These are phyloP conservation scores for Coniochaeta prunicola DNA, from an alignment of 2,329 filamentous ascomycete genomes.

Conservation along the genomic window DNA sequence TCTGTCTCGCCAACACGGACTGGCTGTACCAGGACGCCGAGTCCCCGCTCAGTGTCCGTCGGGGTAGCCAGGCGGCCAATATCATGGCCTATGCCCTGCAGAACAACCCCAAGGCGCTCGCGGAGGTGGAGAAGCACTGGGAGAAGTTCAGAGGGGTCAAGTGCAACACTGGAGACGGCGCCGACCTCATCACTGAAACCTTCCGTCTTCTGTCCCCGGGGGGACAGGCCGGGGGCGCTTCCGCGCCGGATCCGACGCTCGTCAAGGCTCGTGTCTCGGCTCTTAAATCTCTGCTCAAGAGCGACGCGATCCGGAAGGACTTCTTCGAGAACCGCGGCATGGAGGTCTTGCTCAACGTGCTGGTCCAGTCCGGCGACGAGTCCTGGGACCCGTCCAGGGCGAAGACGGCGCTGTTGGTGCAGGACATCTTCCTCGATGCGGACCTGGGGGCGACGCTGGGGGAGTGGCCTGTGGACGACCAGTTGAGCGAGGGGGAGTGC, in stretches of 20 bases:
- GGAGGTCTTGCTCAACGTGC: constrained; percentile 46
- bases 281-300: constrained; percentile 50
- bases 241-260: constrained; percentile 10
- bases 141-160: constrained; percentile 26
- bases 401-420: constrained; percentile 50
- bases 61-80: constrained; percentile 45
- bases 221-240: background rate
- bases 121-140: constrained; percentile 43
- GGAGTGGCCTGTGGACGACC: constrained; percentile 41
- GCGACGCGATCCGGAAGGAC: constrained; percentile 40
- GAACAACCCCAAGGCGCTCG: constrained; percentile 58
- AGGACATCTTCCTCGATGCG: constrained; percentile 61
- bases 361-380: constrained; percentile 26
- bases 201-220: constrained; percentile 32
- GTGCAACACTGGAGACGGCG: constrained; percentile 22
- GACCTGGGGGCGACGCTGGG: constrained; percentile 52
- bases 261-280: constrained; percentile 36
- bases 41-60: constrained; percentile 16
- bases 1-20: constrained; percentile 44
- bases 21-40: constrained; percentile 13
- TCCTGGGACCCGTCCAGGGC: constrained; percentile 44
- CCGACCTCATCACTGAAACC: constrained; percentile 27
- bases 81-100: constrained; percentile 52
- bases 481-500: constrained; percentile 29
- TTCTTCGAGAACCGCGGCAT: constrained; percentile 50